phyloP scores from a whole-genome alignment of 208 protist genomes.

The Strigomonas culicis region DNA sequence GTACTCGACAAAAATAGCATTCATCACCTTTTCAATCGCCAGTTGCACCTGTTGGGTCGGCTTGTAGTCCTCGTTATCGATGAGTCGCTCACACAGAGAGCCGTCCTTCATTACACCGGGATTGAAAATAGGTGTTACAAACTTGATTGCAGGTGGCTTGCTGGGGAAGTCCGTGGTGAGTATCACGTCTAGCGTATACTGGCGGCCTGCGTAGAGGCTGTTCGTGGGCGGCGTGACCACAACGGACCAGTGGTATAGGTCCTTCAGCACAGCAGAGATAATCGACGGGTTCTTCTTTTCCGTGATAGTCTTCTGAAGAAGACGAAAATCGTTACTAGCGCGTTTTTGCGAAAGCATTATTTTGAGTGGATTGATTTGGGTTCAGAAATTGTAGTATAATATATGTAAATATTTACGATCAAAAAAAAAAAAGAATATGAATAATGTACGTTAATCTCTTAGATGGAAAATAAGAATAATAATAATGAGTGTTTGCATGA shows the following conservation, averaged over 20 bases:
- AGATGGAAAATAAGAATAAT: not conserved
- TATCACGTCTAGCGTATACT: constrained; percentile 42
- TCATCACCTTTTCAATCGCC: constrained; percentile 29
- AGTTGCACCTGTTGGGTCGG: constrained; percentile 30
- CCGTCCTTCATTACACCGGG: constrained; percentile 44
- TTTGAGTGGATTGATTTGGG: no score
- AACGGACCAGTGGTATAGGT: constrained; percentile 45
- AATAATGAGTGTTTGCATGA: not conserved
- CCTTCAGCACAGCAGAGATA: constrained; percentile 2
- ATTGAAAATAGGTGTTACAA: constrained; percentile 58
- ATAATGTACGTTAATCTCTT: not conserved
- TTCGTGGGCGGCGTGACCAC: constrained; percentile 23
- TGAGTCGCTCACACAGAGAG: constrained; percentile 42
- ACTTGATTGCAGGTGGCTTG: constrained; percentile 39
- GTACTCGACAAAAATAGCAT: constrained; percentile 45
- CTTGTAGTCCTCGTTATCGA: constrained; percentile 38
- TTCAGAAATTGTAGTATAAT: constrained; percentile 4
- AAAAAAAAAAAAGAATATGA: constrained; percentile 10
- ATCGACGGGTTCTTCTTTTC: constrained; percentile 3
- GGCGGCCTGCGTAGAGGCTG: constrained; percentile 43
- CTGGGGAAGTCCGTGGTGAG: constrained; percentile 59
- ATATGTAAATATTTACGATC: constrained; percentile 12
- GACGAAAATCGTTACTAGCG: constrained; percentile 32
- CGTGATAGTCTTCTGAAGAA: constrained; percentile 19
- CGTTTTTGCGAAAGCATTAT: no score